Evolutionary conservation across 768 basidiomycete genomes (phyloP).

Genomic region (Lactarius indigo): DNA sequence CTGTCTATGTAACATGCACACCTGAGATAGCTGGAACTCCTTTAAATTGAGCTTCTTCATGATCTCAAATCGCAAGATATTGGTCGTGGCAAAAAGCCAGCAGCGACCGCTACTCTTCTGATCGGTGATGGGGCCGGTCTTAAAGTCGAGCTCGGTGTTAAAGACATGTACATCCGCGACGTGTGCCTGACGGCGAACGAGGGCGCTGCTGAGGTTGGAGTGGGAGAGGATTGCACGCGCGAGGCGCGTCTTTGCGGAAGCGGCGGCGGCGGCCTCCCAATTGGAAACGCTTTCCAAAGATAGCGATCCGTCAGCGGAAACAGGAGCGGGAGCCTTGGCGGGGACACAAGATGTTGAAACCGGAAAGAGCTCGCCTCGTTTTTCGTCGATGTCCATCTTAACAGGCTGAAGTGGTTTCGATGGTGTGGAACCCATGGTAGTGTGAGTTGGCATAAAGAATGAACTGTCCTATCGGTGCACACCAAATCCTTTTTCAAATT

Average conservation of each 20-base stretch:
- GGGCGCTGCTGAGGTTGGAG: slow-evolving; percentile 56
- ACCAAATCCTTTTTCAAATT: no score
- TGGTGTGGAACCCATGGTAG: slow-evolving; percentile 36
- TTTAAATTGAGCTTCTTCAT: slow-evolving; percentile 83
- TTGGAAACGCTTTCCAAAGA: slow-evolving; percentile 51
- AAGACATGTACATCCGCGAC: slow-evolving; percentile 75
- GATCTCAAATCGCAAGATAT: slow-evolving; percentile 76
- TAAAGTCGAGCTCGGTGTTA: slow-evolving; percentile 75
- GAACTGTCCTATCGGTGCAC: no score
- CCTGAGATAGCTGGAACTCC: slow-evolving; percentile 92
- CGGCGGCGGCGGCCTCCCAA: slow-evolving; percentile 62
- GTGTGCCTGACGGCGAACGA: slow-evolving; percentile 58
- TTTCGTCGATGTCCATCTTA: slow-evolving; percentile 25
- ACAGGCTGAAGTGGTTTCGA: slow-evolving; percentile 32
- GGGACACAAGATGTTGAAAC: slow-evolving; percentile 14
- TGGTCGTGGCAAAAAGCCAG: slow-evolving; percentile 94
- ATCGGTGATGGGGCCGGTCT: slow-evolving; percentile 79
- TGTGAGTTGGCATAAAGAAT: background rate
- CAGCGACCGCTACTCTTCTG: slow-evolving; percentile 89
- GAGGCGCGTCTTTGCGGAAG: slow-evolving; percentile 61
- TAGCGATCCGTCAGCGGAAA: slow-evolving; percentile 60
- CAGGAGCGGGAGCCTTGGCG: slow-evolving; percentile 40
- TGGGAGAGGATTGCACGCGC: slow-evolving; percentile 76
- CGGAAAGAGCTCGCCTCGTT: slow-evolving; percentile 22
- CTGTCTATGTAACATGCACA: slow-evolving; percentile 29